Evolutionary conservation across 2,329 filamentous ascomycete species (phyloP).

Genomic region (Beauveria brongniartii): DNA sequence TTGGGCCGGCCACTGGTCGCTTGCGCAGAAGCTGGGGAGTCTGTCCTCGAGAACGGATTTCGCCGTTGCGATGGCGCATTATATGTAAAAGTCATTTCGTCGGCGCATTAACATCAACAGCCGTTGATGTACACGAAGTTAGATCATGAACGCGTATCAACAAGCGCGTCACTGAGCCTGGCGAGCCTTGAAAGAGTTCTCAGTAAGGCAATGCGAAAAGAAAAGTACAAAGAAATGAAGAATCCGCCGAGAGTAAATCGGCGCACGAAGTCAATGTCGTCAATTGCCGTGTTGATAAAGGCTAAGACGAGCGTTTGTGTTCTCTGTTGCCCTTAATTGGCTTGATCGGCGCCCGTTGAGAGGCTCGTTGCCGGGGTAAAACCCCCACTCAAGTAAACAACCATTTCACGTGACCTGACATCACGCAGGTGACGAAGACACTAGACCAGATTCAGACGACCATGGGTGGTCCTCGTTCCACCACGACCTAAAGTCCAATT

Average conservation of each 20-base stretch:
- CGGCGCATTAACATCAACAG: constrained; percentile 19
- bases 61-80: constrained; percentile 55
- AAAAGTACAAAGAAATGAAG: constrained; percentile 14
- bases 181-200: not conserved
- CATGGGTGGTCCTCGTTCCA: not conserved
- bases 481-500: constrained; percentile 1
- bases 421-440: not conserved
- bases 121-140: constrained; percentile 15
- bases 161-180: constrained; percentile 12
- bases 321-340: not conserved
- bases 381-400: constrained; percentile 23
- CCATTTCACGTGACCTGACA: constrained; percentile 16
- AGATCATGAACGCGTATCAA: constrained; percentile 19
- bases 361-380: constrained; percentile 21
- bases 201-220: constrained; percentile 12
- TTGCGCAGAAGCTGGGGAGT: constrained; percentile 57
- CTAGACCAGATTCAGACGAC: constrained; percentile 1
- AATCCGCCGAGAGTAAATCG: not conserved
- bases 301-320: not conserved
- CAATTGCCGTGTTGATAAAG: constrained; percentile 1
- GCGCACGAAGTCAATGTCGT: not conserved
- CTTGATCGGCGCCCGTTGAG: not conserved
- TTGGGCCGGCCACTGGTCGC: constrained; percentile 54
- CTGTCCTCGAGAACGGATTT: constrained; percentile 67
- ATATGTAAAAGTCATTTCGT: constrained; percentile 28